Conservation (phyloP, 179 eudicot species). For the Silene vulgaris region DNA sequence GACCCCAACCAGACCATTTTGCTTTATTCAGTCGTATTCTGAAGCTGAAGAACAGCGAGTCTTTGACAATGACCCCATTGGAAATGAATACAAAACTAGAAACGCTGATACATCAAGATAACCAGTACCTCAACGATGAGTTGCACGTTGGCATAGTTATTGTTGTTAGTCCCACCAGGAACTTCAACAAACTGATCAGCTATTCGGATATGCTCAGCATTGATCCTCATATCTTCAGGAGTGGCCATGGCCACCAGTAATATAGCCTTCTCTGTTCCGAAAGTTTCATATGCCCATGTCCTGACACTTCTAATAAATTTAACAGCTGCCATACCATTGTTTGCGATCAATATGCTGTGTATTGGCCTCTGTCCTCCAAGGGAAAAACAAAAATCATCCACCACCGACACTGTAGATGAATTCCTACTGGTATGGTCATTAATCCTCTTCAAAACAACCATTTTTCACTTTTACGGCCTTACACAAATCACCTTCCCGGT, state of each 20-base stretch:
- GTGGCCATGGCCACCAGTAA: conserved; percentile 99
- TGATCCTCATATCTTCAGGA: conserved; percentile 98
- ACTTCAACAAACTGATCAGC: conserved; percentile 99
- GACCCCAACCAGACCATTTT: no score
- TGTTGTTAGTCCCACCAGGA: conserved; percentile 99
- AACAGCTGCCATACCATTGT: conserved; percentile 99
- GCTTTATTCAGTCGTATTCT: no score
- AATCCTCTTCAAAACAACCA: conserved; percentile 7
- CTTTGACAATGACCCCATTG: no score
- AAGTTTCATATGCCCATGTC: conserved; percentile 95
- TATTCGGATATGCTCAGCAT: conserved; percentile 95
- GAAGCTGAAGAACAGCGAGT: no score
- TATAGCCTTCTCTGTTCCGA: conserved; percentile 95
- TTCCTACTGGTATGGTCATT: conserved; percentile 9
- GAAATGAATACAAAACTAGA: neutral
- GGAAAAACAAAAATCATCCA: conserved; percentile 75
- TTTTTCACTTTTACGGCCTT: neutral
- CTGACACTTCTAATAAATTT: conserved; percentile 92
- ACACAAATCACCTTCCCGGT: neutral
- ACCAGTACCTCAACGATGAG: conserved; percentile 84
- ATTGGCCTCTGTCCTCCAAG: conserved; percentile 85
- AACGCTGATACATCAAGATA: conserved; percentile 14
- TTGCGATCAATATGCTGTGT: conserved; percentile 89
- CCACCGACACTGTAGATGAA: conserved; percentile 34
- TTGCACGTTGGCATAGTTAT: conserved; percentile 98